These are phyloP conservation scores for Seiridium unicorne DNA, from an alignment of 2,329 filamentous ascomycete genomes.

Conservation along the genomic window DNA sequence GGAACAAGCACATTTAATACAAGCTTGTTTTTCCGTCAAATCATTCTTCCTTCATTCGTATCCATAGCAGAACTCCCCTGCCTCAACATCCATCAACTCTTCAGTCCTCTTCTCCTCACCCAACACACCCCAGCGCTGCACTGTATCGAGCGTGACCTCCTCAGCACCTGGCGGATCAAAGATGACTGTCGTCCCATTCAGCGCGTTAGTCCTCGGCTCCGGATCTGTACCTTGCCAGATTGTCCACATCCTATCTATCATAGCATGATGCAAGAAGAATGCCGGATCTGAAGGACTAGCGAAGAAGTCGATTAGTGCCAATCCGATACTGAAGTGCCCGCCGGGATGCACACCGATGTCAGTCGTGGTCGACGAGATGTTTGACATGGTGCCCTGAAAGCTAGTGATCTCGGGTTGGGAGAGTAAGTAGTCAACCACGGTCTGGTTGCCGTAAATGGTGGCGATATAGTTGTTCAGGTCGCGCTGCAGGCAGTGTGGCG, in stretches of 20 bases:
- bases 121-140: background rate
- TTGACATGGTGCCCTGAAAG: too few species aligned
- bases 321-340: too few species aligned
- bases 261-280: background rate
- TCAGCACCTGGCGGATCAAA: background rate
- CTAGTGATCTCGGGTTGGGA: too few species aligned
- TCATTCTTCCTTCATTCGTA: background rate
- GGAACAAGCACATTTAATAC: background rate
- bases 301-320: too few species aligned
- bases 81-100: background rate
- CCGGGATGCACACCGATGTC: too few species aligned
- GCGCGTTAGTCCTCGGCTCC: background rate
- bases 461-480: background rate
- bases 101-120: background rate
- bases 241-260: background rate
- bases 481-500: background rate
- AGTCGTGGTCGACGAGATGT: too few species aligned
- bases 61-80: background rate
- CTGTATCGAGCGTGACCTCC: background rate
- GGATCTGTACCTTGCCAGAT: background rate
- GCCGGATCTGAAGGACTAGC: background rate
- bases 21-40: background rate
- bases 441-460: background rate
- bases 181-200: background rate
- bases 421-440: too few species aligned